Conservation (phyloP, 306 rosid genomes). For the Cotoneaster glaucophyllus region DNA sequence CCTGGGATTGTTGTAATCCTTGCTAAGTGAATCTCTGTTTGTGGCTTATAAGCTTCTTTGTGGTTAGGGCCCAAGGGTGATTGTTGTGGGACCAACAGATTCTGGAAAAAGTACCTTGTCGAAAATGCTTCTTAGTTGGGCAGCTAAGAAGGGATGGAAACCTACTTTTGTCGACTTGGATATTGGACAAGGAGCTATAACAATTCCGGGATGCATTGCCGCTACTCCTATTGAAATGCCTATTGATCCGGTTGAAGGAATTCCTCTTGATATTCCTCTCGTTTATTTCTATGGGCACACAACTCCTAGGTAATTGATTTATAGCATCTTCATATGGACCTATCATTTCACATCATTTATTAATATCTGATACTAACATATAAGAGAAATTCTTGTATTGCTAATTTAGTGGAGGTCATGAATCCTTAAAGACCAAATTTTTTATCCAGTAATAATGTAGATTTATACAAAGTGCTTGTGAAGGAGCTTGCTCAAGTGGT, state of each 20-base stretch:
- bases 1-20: not conserved
- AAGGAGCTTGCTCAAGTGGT: conserved; percentile 83
- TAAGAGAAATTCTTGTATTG: not conserved
- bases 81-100: conserved; percentile 94
- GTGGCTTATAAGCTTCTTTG: conserved; percentile 1
- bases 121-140: conserved; percentile 98
- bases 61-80: conserved; percentile 92
- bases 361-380: not conserved
- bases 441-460: conserved; percentile 68
- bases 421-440: not conserved
- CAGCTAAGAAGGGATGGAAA: conserved; percentile 92
- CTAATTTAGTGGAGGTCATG: not conserved
- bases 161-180: conserved; percentile 94
- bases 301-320: conserved; percentile 56
- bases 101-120: conserved; percentile 85
- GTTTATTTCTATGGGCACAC: conserved; percentile 86
- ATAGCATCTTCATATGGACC: not conserved
- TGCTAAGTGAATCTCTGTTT: conserved; percentile 6
- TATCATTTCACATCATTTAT: not conserved
- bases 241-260: conserved; percentile 88
- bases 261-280: conserved; percentile 92
- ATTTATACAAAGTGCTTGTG: conserved; percentile 77
- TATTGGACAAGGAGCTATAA: conserved; percentile 94
- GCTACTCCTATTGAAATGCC: conserved; percentile 98
- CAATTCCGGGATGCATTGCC: conserved; percentile 85